Evolutionary conservation across 208 protist species (phyloP), one percentile per base, ranked within the genome.

Genomic region (Crithidia brevicula): DNA sequence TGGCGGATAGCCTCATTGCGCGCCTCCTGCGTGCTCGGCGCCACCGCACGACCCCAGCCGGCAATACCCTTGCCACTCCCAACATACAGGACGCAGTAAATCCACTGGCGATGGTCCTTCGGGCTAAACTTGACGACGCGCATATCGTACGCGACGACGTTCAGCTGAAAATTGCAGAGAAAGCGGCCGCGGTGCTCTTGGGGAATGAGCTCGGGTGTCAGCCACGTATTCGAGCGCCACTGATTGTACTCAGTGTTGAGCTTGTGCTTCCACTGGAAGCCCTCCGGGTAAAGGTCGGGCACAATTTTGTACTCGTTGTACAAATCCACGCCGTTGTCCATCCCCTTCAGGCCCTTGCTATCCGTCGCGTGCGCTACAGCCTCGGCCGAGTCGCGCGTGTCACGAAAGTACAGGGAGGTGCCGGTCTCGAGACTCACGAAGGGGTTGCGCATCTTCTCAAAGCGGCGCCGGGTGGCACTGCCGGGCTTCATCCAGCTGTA

Each of bases 261-360:
- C 70, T 96, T 96, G 79, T 97, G 93, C 72, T 96, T 96, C 89
- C 90, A 97, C 53, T 96, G 88, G 74, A 97, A 97, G 22, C 93
- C 93, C 59, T 97, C 90, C 3, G 93, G 93, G 67, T 97, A 97
- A 33, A 97, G 79, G 69, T 97, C 93, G 6, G 93, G 93, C 15
- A 97, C 93, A 60, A 97, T 95, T 45, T 86, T 89, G 75, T 97
- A 96, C 83, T 97, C 93, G 75, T 96, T 97, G 79, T 97, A 96
- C 40, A 96, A 57, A 66, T 97, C 93, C 40, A 97, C 73, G 27
- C 74, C 85, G 67, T 92, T 97, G 80, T 97, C 93, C 89, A 96
- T 95, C 18, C 93, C 93, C 56, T 97, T 97, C 20, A 96, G 67
- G 28, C 93, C 93, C 63, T 97, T 95, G 63, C 80, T 82, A 59